Evolutionary conservation across 805 yeast species (phyloP), one percentile per base, ranked within the genome.

Genomic region (Yarrowia bubula): DNA sequence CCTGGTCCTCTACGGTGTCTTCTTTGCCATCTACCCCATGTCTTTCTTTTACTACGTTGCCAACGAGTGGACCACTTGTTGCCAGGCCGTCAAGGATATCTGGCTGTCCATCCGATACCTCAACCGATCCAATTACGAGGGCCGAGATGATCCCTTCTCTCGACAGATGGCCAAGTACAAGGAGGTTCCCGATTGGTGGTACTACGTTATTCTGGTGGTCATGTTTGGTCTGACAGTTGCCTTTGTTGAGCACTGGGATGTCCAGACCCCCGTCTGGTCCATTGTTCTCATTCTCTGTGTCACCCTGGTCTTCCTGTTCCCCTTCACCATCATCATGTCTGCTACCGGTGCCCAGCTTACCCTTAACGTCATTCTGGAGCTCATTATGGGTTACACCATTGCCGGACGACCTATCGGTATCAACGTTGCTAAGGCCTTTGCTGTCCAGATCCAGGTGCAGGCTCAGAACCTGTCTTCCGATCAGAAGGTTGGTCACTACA

Each of bases 321-420:
- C 91, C 9, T 76, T 86, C 32, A 82, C 86, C 5, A 76, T 87
- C 10, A 78, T 87, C 63, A 82, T 82, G 31, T 84, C 90, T 8
- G 81, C 83, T 38, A 84, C 90, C 0, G 86, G 86, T 50, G 80
- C 76, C 57, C 70, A 80, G 3, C 79, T 86, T 67, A 86, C 86
- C n/a, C 76, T 87, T 67, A 84, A 84, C 70, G 89, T 86, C 1
- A 74, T 88, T 58, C 83, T 85, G 8, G 90, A 87, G 70, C 75
- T 88, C 63, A 79, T 88, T 64, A 82, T 84, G 55, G 91, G 91
- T 2, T 86, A 85, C 71, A 82, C 86, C 61, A 77, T 85, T 17
- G 90, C 90, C 3, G 89, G 86, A 1, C 78, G 79, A 76, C 86
- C 85, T 28, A 71, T 77, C 47, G 87, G 87, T 4, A 73, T 83